Evolutionary conservation across 1,284 basidiomycete species (phyloP), one percentile per base, ranked within the genome.

Genomic region (Microbotryum intermedium): DNA sequence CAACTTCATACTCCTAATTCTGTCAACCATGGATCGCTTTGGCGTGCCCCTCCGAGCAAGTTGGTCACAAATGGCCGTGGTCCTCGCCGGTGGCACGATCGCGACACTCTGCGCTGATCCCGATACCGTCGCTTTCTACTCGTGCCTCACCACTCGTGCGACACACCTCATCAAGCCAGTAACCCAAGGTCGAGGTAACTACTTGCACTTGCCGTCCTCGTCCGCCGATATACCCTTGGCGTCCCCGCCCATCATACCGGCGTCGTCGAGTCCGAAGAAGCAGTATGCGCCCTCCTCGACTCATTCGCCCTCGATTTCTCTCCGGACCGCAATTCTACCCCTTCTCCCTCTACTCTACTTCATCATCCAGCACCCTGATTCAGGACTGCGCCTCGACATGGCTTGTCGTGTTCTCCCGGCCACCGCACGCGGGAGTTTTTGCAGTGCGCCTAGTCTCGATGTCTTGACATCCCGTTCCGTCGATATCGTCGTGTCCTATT

Each of bases 401-500:
- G 62, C 60, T 4, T 67, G 65, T 47, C 44, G 60, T 6, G 50
- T 49, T 49, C 54, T 67, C 25, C 65, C 65, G 1, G 20, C 46
- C 10, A 50, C 53, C 18, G 18, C 64, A 2, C 65, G 58, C 18
- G 28, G 60, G 1, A 51, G 55, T 8, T 43, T 67, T 20, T 67
- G 65, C 54, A 55, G 52, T 7, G 16, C 53, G 1, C 47, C 52
- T 3, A 26, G 26, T 9, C 23, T 56, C 42, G 6, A 16, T 2
- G 55, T 39, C 34, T 20, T 55, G 2, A 28, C 30, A 13, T 43
- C 50, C 16, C 42, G 46, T 23, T 49, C 64, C 9, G 62, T 68
- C 53, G 66, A 68, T 48, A 50, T 68, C 29, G 66, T 68, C 23
- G 26, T 68, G 8, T 39, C 57, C 10, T 68, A 68, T 51, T 68